Percentiles rank a stretch among this genome's conserved stretches.
Conservation (phyloP, 257 asterid species). For the Plectranthus barbatus region DNA sequence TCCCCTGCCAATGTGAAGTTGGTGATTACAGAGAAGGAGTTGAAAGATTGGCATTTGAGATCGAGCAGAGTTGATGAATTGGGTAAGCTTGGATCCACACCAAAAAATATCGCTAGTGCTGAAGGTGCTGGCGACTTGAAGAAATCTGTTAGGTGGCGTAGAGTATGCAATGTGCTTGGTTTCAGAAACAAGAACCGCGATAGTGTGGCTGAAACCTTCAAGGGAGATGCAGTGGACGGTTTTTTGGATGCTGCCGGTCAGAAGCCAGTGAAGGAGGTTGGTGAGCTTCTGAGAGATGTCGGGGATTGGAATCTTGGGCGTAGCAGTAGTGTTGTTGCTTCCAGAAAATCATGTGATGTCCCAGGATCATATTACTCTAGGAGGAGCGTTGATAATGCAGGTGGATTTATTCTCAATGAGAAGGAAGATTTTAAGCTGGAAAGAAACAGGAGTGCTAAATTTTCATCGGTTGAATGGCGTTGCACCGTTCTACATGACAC, state of each 20-base stretch:
- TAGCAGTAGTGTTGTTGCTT: slow-evolving; percentile 48
- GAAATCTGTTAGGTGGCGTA: slow-evolving; percentile 60
- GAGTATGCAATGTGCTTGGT: slow-evolving; percentile 54
- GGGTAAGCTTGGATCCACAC: slow-evolving; percentile 29
- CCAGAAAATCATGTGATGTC: slow-evolving; percentile 48
- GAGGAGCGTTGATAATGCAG: slow-evolving; percentile 44
- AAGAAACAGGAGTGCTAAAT: slow-evolving; percentile 30
- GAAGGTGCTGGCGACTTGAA: slow-evolving; percentile 24
- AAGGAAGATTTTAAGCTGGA: slow-evolving; percentile 43
- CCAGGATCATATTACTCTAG: slow-evolving; percentile 33
- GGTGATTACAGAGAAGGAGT: slow-evolving; percentile 84
- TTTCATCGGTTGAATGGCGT: slow-evolving; percentile 32
- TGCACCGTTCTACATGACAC: slow-evolving; percentile 70
- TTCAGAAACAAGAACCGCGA: slow-evolving; percentile 40
- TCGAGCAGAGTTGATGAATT: slow-evolving; percentile 32
- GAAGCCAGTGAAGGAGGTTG: slow-evolving; percentile 31
- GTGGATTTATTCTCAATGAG: slow-evolving; percentile 23
- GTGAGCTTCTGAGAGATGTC: slow-evolving; percentile 19
- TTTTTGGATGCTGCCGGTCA: slow-evolving; percentile 14
- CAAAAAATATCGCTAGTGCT: slow-evolving; percentile 17
- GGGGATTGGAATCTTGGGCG: slow-evolving; percentile 46
- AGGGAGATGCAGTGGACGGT: slow-evolving; percentile 24
- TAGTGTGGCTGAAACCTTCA: slow-evolving; percentile 21
- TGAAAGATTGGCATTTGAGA: slow-evolving; percentile 73
- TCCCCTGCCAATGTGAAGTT: slow-evolving; percentile 64